Base-by-base conservation (phyloP, 345 rosid species). In the Aquilaria yunnanensis region DNA sequence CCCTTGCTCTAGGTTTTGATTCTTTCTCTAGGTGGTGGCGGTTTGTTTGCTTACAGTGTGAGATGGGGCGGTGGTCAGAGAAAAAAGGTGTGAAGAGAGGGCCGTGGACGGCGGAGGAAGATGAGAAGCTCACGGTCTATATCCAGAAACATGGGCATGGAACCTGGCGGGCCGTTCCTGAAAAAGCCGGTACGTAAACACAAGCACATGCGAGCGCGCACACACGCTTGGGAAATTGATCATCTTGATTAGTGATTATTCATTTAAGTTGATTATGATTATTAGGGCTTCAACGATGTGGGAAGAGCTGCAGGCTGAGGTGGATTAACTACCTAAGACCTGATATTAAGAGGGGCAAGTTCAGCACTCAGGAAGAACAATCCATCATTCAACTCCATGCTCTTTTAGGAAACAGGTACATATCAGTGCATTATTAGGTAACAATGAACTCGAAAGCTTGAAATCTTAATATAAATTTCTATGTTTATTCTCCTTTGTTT, bases 251-350 rank as follows among this genome's bases (percentile, higher is more conserved):
- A 47, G 12, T 47, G 12, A 6, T 47, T 47, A 47, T 23, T 23
- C 23, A 23, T 23, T 23, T 23, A 23, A 37, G 32, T 6, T 58
- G 9, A 13, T 1, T 23, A 1, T 60, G 43, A 31, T 41, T 59
- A 6, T 23, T 11, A 77, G 82, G 82, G 29, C 79, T 80, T 49
- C 74, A 77, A 46, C 62, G 85, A 68, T 80, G 85, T 23, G 85
- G 85, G 12, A 80, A 80, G 67, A 80, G 85, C 47, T 80, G 85
- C 58, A 65, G 85, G 43, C 74, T 75, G 50, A 67, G 85, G 23
- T 23, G 23, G 23, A 23, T 23, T 23, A 23, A 23, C 23, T 23
- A 23, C 23, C 23, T 23, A 23, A 70, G 82, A 6, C 80, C 85
- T 32, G 82, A 77, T 14, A 76, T 77, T 4, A 81, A 75, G 72